Evolutionary conservation across 1,284 basidiomycete species (phyloP), one percentile per base, ranked within the genome.

Genomic region (Fistulina hepatica): DNA sequence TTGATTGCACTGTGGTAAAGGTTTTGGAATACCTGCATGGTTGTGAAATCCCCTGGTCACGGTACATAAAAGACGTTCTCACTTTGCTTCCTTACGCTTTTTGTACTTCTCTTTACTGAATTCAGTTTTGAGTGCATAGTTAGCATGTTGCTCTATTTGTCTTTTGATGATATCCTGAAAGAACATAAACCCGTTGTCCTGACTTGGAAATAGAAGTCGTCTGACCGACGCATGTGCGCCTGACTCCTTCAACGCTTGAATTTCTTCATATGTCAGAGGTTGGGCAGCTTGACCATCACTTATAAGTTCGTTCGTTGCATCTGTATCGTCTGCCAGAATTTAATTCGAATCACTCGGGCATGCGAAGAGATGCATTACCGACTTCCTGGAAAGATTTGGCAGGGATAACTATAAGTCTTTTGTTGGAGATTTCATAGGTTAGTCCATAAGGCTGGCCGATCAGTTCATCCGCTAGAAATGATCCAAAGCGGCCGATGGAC

Each of bases 51-150:
- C 9, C 17, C 16, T 30, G 36, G 31, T n/a, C 32, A 28, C 27
- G 21, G 34, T 25, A 13, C 17, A 26, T 25, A 21, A 37, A 20
- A 17, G 12, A 17, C 12, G 10, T n/a, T 59, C 72, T 47, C 53
- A 92, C 91, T 97, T 97, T 46, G 85, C 89, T 60, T 93, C 88
- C 58, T 97, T 97, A 33, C 89, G 70, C 57, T 91, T 92, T 54
- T 77, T 82, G 61, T 95, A 97, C 56, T 97, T 97, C 52, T 95
- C 92, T 59, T 97, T 95, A 58, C 85, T 91, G 56, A 91, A 95
- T 58, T 93, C 93, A 2, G 91, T 95, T 63, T 97, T 97, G 37
- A 94, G 65, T 6, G 77, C 76, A 57, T 86, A 97, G 51, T 85
- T 84, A 22, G 83, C 80, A 52, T 97, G 92, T 49, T 81, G 73